Evolutionary conservation across 805 yeast species (phyloP).

Genomic region (Kuraishia floccosa): DNA sequence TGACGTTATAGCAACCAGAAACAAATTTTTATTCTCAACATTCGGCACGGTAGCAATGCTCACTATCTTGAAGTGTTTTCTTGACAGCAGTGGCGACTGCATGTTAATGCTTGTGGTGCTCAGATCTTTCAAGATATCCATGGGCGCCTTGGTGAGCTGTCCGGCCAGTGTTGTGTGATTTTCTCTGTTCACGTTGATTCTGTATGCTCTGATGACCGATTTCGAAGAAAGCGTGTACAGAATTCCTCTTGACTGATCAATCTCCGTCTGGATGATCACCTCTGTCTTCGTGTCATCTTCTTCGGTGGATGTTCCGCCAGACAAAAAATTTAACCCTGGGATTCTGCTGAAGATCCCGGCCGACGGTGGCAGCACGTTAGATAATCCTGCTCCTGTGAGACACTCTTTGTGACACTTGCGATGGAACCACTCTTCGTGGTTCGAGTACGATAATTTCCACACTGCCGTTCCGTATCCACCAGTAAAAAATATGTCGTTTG

Average conservation of each 20-base stretch:
- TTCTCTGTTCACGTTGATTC: slow-evolving; percentile 32
- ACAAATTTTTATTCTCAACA: slow-evolving; percentile 56
- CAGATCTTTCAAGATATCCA: slow-evolving; percentile 33
- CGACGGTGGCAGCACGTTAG: slow-evolving; percentile 35
- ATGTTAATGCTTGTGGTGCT: slow-evolving; percentile 23
- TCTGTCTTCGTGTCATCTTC: slow-evolving; percentile 30
- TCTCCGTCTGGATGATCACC: slow-evolving; percentile 45
- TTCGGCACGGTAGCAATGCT: slow-evolving; percentile 44
- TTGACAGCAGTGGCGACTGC: slow-evolving; percentile 33
- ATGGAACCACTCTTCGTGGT: slow-evolving; percentile 77
- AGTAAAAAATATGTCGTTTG: slow-evolving; percentile 76
- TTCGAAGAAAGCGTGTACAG: slow-evolving; percentile 75
- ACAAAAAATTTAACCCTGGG: slow-evolving; percentile 15
- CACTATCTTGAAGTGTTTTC: slow-evolving; percentile 47
- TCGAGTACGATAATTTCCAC: slow-evolving; percentile 82
- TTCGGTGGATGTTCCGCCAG: slow-evolving; percentile 8
- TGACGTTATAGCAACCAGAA: slow-evolving; percentile 66
- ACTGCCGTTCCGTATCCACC: slow-evolving; percentile 76
- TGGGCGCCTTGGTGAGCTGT: slow-evolving; percentile 25
- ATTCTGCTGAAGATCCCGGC: slow-evolving; percentile 11
- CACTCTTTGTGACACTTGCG: slow-evolving; percentile 78
- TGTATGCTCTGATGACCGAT: slow-evolving; percentile 74
- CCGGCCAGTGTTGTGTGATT: slow-evolving; percentile 16
- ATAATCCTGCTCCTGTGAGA: slow-evolving; percentile 55
- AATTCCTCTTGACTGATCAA: slow-evolving; percentile 70